Conservation (phyloP, 208 protist genomes). For the Angomonas desouzai region DNA sequence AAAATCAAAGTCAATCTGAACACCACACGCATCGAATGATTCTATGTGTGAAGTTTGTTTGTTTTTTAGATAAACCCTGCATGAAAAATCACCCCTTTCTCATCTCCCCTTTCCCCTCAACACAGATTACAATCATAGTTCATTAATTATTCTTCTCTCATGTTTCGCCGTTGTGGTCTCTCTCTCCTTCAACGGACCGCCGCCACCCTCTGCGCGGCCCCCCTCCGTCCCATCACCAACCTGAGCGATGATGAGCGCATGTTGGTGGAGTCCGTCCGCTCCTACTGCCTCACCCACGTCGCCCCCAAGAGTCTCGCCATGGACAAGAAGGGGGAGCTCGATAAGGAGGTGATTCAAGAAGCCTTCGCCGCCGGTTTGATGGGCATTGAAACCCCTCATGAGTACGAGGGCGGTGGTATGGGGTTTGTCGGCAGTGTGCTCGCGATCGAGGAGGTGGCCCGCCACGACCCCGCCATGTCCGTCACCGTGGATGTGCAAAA, state of each 20-base stretch:
- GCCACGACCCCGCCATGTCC: constrained; percentile 80
- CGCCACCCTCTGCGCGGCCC: constrained; percentile 17
- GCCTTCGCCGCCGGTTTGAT: constrained; percentile 82
- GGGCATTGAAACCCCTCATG: constrained; percentile 72
- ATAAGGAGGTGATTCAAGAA: constrained; percentile 56
- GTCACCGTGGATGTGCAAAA: constrained; percentile 91
- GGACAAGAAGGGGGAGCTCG: constrained; percentile 74
- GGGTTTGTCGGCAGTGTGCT: constrained; percentile 76
- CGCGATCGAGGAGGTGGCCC: constrained; percentile 86
- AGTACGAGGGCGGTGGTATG: constrained; percentile 64
- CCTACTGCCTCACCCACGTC: constrained; percentile 63
- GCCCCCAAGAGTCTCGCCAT: constrained; percentile 64
- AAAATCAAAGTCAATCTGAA: no score
- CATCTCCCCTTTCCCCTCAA: no score
- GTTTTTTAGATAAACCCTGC: no score
- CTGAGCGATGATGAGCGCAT: constrained; percentile 68
- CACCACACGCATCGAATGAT: no score
- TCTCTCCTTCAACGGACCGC: constrained; percentile 37
- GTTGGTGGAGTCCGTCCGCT: constrained; percentile 60
- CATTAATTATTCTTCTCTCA: constrained; percentile 5
- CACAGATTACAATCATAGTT: background rate
- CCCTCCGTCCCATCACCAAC: constrained; percentile 30
- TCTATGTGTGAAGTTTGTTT: no score
- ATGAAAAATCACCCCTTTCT: no score
- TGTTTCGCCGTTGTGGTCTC: constrained; percentile 32